A percentile compares a stretch with the other conserved stretches of the same genome.
These are phyloP conservation scores for Beauveria medogensis DNA, from an alignment of 2,329 filamentous ascomycete species.

Conservation along the genomic window DNA sequence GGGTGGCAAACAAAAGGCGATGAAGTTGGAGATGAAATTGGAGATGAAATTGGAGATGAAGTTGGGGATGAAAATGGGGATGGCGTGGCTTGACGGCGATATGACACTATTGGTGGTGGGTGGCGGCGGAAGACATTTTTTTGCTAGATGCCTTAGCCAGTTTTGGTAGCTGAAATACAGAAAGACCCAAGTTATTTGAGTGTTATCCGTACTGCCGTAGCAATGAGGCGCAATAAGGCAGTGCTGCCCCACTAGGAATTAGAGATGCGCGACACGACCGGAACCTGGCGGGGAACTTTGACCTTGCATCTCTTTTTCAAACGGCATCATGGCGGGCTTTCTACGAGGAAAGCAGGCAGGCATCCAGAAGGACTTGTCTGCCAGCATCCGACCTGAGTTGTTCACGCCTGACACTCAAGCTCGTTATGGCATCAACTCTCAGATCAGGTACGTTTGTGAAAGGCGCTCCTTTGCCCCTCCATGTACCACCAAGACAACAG, in stretches of 20 bases:
- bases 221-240: no score
- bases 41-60: background rate
- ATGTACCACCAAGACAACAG: background rate
- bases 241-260: slow-evolving; percentile 2
- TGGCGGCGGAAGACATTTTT: slow-evolving; percentile 11
- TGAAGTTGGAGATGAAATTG: background rate
- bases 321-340: slow-evolving; percentile 66
- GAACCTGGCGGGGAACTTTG: slow-evolving; percentile 5
- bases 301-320: slow-evolving; percentile 5
- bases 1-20: background rate
- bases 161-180: background rate
- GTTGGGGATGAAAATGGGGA: background rate
- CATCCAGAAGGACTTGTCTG: slow-evolving; percentile 83
- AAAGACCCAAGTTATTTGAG: background rate
- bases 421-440: slow-evolving; percentile 74
- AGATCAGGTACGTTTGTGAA: slow-evolving; percentile 45
- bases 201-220: background rate
- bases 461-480: background rate
- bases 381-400: slow-evolving; percentile 65
- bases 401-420: slow-evolving; percentile 80
- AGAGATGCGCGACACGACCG: background rate
- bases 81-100: background rate
- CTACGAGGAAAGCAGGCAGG: slow-evolving; percentile 88
- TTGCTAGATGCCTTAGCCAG: background rate
- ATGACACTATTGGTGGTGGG: slow-evolving; percentile 5